Evolutionary conservation across 1,284 basidiomycete species (phyloP).

Genomic region (Omphalotus olearius): DNA sequence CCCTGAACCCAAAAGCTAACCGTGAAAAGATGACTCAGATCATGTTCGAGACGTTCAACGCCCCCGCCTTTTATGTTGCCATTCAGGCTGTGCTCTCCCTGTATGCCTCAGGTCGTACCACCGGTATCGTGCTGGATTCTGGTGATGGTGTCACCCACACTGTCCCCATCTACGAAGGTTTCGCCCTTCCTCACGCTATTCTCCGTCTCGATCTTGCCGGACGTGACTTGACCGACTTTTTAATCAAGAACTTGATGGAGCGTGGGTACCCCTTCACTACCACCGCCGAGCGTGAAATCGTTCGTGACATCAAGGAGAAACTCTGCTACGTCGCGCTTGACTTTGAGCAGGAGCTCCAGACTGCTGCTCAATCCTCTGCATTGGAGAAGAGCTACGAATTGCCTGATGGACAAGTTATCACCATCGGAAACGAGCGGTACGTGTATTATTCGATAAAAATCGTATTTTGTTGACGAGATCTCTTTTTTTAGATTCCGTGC

Average conservation of each 20-base stretch:
- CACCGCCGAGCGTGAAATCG: constrained; percentile 78
- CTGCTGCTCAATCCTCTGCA: constrained; percentile 72
- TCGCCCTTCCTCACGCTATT: constrained; percentile 81
- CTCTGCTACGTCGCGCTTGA: constrained; percentile 84
- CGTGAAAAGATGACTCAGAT: constrained; percentile 95
- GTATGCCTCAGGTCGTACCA: constrained; percentile 86
- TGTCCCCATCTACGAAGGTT: constrained; percentile 86
- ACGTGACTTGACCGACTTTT: constrained; percentile 78
- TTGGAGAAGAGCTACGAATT: constrained; percentile 84
- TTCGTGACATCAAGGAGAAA: constrained; percentile 88
- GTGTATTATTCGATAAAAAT: constrained; percentile 12
- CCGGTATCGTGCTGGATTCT: constrained; percentile 89
- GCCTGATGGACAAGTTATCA: constrained; percentile 83
- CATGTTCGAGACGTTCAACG: constrained; percentile 94
- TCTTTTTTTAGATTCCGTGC: constrained; percentile 12
- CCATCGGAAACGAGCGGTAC: constrained; percentile 77
- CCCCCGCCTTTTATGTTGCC: constrained; percentile 85
- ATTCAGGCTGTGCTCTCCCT: constrained; percentile 89
- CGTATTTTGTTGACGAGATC: not conserved
- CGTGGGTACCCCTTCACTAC: constrained; percentile 83
- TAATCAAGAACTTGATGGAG: constrained; percentile 80
- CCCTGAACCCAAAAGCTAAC: constrained; percentile 86
- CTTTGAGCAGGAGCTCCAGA: constrained; percentile 85
- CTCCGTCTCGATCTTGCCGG: constrained; percentile 79
- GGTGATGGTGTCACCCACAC: constrained; percentile 90